Percentiles rank a stretch among this genome's conserved stretches.
Evolutionary conservation across 192 early-diverging fungal genomes (phyloP).

Genomic region (Pilaira anomala): DNA sequence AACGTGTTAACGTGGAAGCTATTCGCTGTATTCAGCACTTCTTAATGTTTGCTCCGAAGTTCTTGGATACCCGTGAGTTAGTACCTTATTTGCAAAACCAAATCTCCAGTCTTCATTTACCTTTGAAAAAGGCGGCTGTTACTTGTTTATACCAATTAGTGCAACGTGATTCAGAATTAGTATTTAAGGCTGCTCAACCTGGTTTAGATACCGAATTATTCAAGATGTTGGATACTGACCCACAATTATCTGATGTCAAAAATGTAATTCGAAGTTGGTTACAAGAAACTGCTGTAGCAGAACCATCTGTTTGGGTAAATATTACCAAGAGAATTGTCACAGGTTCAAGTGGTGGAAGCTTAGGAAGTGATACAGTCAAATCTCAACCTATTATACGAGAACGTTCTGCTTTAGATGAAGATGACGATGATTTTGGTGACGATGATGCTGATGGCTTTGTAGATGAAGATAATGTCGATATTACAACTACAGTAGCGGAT

Average conservation of each 20-base stretch:
- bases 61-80: constrained; percentile 62
- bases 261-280: constrained; percentile 60
- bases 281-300: constrained; percentile 56
- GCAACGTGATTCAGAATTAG: constrained; percentile 67
- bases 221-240: constrained; percentile 74
- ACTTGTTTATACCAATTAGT: constrained; percentile 86
- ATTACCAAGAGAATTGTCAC: constrained; percentile 77
- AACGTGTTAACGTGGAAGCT: constrained; percentile 75
- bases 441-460: constrained; percentile 42
- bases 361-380: constrained; percentile 16
- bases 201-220: constrained; percentile 80
- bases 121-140: constrained; percentile 69
- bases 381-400: constrained; percentile 22
- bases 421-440: constrained; percentile 35
- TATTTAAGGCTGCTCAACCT: constrained; percentile 59
- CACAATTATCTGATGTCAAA: constrained; percentile 52
- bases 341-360: constrained; percentile 10
- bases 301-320: constrained; percentile 80
- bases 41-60: constrained; percentile 82
- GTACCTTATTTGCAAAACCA: constrained; percentile 77
- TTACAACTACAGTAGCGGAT: constrained; percentile 34
- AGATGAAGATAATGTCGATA: constrained; percentile 36
- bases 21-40: constrained; percentile 86
- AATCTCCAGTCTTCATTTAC: constrained; percentile 55
- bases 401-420: constrained; percentile 16